A percentile compares a stretch with the other conserved stretches of the same genome.
These are phyloP conservation scores for Fonsecaea multimorphosa DNA, from an alignment of 2,329 filamentous ascomycete species.

Conservation along the genomic window DNA sequence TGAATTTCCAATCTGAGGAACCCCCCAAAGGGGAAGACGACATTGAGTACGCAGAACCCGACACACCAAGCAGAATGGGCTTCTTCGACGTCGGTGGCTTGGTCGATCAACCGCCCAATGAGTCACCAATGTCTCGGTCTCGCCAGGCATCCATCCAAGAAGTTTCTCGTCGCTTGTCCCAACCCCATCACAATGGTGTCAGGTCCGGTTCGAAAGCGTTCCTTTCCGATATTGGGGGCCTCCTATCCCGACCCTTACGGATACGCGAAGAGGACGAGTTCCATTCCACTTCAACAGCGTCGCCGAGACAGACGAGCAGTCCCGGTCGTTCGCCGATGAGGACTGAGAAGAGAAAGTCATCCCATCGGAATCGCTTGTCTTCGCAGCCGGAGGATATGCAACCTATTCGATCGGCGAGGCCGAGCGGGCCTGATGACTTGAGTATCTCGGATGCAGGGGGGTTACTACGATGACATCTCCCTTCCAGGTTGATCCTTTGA, in stretches of 20 bases:
- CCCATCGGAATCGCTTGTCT: slow-evolving; percentile 32
- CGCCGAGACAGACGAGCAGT: slow-evolving; percentile 21
- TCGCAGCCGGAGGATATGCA: slow-evolving; percentile 44
- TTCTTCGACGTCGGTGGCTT: slow-evolving; percentile 87
- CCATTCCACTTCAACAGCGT: slow-evolving; percentile 14
- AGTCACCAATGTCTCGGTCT: slow-evolving; percentile 43
- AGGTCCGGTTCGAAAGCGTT: slow-evolving; percentile 36
- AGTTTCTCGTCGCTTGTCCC: slow-evolving; percentile 19
- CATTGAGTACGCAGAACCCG: slow-evolving; percentile 25
- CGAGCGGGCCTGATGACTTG: slow-evolving; percentile 53
- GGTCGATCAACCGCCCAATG: slow-evolving; percentile 54
- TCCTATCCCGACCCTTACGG: slow-evolving; percentile 32
- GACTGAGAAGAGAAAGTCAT: slow-evolving; percentile 24
- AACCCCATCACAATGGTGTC: slow-evolving; percentile 17
- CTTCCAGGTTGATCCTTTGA: neutral
- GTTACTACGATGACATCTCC: slow-evolving; percentile 32
- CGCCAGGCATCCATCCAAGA: slow-evolving; percentile 35
- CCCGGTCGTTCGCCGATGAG: slow-evolving; percentile 30
- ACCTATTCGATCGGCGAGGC: slow-evolving; percentile 54
- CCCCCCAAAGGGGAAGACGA: neutral
- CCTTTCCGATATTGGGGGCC: slow-evolving; percentile 39
- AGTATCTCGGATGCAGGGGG: slow-evolving; percentile 43
- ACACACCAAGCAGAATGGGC: slow-evolving; percentile 61
- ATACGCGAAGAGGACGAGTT: slow-evolving; percentile 33
- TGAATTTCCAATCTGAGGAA: slow-evolving; percentile 25